Evolutionary conservation across 2,329 filamentous ascomycete species (phyloP), one percentile per base, ranked within the genome.

Genomic region (Emergomyces pasteurianus): DNA sequence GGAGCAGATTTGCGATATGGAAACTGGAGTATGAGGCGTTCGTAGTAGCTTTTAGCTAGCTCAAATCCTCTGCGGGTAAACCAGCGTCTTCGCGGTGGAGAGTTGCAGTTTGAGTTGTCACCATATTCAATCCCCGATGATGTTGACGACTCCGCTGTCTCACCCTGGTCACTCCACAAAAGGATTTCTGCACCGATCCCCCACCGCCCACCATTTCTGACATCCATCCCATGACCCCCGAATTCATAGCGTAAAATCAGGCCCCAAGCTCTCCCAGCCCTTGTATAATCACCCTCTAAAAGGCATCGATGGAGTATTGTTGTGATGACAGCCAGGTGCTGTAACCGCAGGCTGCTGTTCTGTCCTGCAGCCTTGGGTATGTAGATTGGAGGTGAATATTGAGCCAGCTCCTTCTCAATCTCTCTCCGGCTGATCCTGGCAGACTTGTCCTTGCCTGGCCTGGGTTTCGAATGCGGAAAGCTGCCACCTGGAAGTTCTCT

Each of bases 101-200:
- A 8, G 14, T 26, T 26, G 14, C 4, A 3, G 14, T 49, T 26
- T 10, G 18, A 2, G 14, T 65, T 10, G 43, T 34, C n/a, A n/a
- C 26, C 28, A 18, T 49, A 12, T 7, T 34, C 40, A 14, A 14
- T 38, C 21, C 18, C 23, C 21, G 8, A 12, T 23, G 26, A 55
- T 38, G 12, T 31, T 36, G 43, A 18, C n/a, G 18, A n/a, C 16
- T 36, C 38, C 8, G 47, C 55, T 31, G 21, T 31, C 23, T 66
- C 31, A 63, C 64, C 23, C 16, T 23, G 61, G 65, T 68, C 75
- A 69, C 74, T 74, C 18, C 87, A 83, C 75, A 95, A 84, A 60
- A 96, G 75, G 23, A 96, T 83, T 74, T 96, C 92, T 1, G 89
- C 90, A 0, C 90, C 91, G 52, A 96, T 81, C 16, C 86, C 86